phyloP scores from a whole-genome alignment of 495 filamentous ascomycete species.

The Penicillium ucsense region DNA sequence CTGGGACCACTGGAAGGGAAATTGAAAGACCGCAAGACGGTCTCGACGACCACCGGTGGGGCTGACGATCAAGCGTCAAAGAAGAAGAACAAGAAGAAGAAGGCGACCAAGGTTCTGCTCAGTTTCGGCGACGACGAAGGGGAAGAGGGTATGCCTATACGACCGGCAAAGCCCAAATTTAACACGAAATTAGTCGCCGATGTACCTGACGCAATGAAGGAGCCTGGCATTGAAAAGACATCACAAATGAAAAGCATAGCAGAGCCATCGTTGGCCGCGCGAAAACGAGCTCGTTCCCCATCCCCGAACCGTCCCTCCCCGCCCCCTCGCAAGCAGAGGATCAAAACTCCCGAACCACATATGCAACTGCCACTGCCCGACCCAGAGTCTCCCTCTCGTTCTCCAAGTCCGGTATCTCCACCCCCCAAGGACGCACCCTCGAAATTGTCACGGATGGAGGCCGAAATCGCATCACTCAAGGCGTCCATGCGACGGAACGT shows the following conservation, averaged over 20 bases:
- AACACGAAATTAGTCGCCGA: slow-evolving; percentile 70
- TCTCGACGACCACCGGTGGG: slow-evolving; percentile 24
- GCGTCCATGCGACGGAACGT: slow-evolving; percentile 83
- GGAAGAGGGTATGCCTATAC: slow-evolving; percentile 45
- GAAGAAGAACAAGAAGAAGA: slow-evolving; percentile 71
- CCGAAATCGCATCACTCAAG: slow-evolving; percentile 83
- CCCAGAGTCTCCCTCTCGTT: slow-evolving; percentile 39
- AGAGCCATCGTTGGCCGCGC: slow-evolving; percentile 2
- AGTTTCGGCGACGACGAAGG: slow-evolving; percentile 88
- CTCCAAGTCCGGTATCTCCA: slow-evolving; percentile 37
- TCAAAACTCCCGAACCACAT: slow-evolving; percentile 26
- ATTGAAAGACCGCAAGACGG: slow-evolving; percentile 58
- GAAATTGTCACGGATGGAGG: slow-evolving; percentile 66
- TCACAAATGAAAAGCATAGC: neutral
- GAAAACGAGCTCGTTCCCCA: slow-evolving; percentile 24
- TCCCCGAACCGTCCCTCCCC: slow-evolving; percentile 14
- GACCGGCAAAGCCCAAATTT: slow-evolving; percentile 80
- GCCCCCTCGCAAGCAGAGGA: slow-evolving; percentile 20
- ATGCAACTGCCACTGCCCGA: slow-evolving; percentile 37
- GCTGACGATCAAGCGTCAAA: slow-evolving; percentile 35
- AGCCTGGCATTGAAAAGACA: slow-evolving; percentile 5
- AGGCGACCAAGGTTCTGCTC: slow-evolving; percentile 67
- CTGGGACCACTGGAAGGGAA: slow-evolving; percentile 85
- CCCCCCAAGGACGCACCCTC: slow-evolving; percentile 40
- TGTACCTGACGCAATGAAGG: slow-evolving; percentile 16